Evolutionary conservation across 495 filamentous ascomycete species (phyloP).

Genomic region (Aspergillus cristatus): DNA sequence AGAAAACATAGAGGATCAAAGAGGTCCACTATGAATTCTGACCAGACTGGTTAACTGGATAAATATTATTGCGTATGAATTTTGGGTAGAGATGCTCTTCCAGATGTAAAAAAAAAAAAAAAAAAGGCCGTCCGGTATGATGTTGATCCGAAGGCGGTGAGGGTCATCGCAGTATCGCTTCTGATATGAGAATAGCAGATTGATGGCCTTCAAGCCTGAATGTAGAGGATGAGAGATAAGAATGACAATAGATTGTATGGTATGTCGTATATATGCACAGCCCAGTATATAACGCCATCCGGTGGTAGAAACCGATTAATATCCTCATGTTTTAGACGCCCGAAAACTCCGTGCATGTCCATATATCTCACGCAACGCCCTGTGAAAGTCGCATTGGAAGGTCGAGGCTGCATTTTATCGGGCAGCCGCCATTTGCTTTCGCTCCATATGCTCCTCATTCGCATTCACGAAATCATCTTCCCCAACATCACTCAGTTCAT

Average conservation of each 20-base stretch:
- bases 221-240: no score
- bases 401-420: slow-evolving; percentile 1
- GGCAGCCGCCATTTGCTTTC: slow-evolving; percentile 21
- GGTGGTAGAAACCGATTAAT: no score
- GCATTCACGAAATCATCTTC: slow-evolving; percentile 72
- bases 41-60: slow-evolving; percentile 3
- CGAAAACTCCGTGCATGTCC: no score
- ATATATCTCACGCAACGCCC: no score
- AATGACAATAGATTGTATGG: no score
- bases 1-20: slow-evolving; percentile 31
- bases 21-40: slow-evolving; percentile 3
- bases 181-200: no score
- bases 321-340: no score
- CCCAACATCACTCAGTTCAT: slow-evolving; percentile 69
- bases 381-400: no score
- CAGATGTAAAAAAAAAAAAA: slow-evolving; percentile 13
- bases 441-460: slow-evolving; percentile 64
- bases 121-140: slow-evolving; percentile 26
- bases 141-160: slow-evolving; percentile 25
- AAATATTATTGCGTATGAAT: slow-evolving; percentile 12
- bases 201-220: no score
- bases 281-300: no score
- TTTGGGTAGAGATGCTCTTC: slow-evolving; percentile 1
- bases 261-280: no score
- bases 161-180: not conserved